Conservation (phyloP, 805 yeast species). For the Myxozyma mucilagina region DNA sequence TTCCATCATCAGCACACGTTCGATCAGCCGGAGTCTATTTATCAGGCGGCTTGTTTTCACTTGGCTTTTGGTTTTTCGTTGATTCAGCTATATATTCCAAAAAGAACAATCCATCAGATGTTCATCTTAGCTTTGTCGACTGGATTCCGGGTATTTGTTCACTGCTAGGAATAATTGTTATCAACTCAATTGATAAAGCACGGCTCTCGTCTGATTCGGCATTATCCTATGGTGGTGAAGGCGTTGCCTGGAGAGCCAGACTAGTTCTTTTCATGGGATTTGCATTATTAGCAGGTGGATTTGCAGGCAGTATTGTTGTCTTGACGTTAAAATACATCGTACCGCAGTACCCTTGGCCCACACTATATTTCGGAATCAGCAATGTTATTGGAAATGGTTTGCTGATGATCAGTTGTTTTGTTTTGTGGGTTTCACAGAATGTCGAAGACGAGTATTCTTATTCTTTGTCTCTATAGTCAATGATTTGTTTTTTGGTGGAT, state of each 20-base stretch:
- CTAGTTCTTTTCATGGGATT: slow-evolving; percentile 89
- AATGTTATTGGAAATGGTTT: slow-evolving; percentile 78
- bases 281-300: slow-evolving; percentile 87
- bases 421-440: slow-evolving; percentile 92
- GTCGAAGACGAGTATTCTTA: slow-evolving; percentile 95
- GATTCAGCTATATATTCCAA: slow-evolving; percentile 87
- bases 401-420: slow-evolving; percentile 84
- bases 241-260: slow-evolving; percentile 90
- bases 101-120: slow-evolving; percentile 78
- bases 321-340: slow-evolving; percentile 79
- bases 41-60: slow-evolving; percentile 58
- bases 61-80: slow-evolving; percentile 85
- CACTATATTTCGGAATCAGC: slow-evolving; percentile 90
- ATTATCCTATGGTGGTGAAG: slow-evolving; percentile 44
- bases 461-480: slow-evolving; percentile 66
- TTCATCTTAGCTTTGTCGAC: slow-evolving; percentile 88
- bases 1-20: slow-evolving; percentile 28
- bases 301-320: slow-evolving; percentile 89
- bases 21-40: slow-evolving; percentile 37
- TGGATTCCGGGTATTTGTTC: slow-evolving; percentile 94
- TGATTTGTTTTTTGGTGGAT: background rate
- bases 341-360: slow-evolving; percentile 78
- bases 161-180: slow-evolving; percentile 75
- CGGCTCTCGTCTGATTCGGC: slow-evolving; percentile 47
- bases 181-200: slow-evolving; percentile 69